Evolutionary conservation across 192 early-diverging fungal genomes (phyloP).

Genomic region (Podila verticillata): DNA sequence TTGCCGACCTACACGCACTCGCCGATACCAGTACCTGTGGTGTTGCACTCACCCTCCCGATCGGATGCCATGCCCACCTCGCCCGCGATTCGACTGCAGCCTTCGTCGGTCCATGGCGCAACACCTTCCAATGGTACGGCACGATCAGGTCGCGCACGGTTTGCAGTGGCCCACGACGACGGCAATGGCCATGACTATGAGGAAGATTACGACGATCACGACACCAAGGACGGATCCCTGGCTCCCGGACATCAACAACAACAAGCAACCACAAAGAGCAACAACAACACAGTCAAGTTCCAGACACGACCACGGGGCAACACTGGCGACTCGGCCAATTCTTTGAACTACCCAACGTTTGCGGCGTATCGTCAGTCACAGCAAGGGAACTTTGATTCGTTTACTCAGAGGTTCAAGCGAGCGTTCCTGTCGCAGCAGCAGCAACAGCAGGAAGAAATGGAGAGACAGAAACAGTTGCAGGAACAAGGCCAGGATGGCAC

Average conservation of each 20-base stretch:
- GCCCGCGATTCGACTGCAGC: constrained; percentile 24
- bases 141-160: constrained; percentile 7
- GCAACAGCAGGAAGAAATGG: constrained; percentile 5
- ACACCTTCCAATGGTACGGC: neutral
- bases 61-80: constrained; percentile 20
- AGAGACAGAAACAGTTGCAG: too few relatives aligned
- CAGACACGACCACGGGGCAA: constrained; percentile 39
- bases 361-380: constrained; percentile 42
- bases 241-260: neutral
- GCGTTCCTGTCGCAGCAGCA: constrained; percentile 30
- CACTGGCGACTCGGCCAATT: constrained; percentile 35
- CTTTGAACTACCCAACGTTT: constrained; percentile 31
- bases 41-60: constrained; percentile 22
- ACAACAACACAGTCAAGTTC: constrained; percentile 22
- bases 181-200: neutral
- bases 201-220: neutral
- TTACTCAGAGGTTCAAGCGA: constrained; percentile 32
- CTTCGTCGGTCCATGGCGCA: constrained; percentile 3
- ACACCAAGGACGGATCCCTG: too few relatives aligned
- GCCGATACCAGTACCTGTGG: constrained; percentile 24
- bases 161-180: neutral
- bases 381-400: constrained; percentile 33
- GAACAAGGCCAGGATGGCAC: too few relatives aligned
- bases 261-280: neutral
- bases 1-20: constrained; percentile 38